Conservation (phyloP, 805 yeast species). For the Nakazawaea ernobii region DNA sequence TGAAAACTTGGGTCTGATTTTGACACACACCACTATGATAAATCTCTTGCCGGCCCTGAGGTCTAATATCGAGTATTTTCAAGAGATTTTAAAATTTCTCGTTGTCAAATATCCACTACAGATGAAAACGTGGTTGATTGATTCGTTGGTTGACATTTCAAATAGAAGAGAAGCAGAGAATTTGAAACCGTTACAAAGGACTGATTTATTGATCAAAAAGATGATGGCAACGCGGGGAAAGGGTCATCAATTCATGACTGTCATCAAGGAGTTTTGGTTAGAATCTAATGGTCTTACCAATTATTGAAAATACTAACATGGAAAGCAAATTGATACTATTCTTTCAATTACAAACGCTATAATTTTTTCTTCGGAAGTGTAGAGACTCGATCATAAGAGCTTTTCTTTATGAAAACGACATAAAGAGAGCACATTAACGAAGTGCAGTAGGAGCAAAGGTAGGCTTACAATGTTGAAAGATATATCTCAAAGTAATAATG, state of each 20-base stretch:
- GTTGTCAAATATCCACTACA: constrained; percentile 29
- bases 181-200: constrained; percentile 22
- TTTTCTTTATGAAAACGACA: background rate
- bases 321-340: too few relatives aligned
- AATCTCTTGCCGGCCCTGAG: constrained; percentile 47
- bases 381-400: too few relatives aligned
- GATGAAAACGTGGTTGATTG: constrained; percentile 43
- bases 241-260: constrained; percentile 38
- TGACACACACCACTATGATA: constrained; percentile 31
- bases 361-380: too few relatives aligned
- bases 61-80: constrained; percentile 55
- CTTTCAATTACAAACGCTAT: too few relatives aligned
- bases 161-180: constrained; percentile 17
- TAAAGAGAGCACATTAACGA: background rate
- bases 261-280: constrained; percentile 62
- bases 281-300: constrained; percentile 50
- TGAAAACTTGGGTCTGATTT: constrained; percentile 24
- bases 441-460: too few relatives aligned
- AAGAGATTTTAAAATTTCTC: constrained; percentile 41
- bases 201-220: constrained; percentile 47
- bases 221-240: constrained; percentile 60
- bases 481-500: too few relatives aligned
- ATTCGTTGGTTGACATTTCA: constrained; percentile 23
- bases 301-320: too few relatives aligned
- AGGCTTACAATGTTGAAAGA: too few relatives aligned